Evolutionary conservation across 148 eudicot genomes (phyloP), one percentile per base, ranked within the genome.

Genomic region (Chenopodium formosanum): DNA sequence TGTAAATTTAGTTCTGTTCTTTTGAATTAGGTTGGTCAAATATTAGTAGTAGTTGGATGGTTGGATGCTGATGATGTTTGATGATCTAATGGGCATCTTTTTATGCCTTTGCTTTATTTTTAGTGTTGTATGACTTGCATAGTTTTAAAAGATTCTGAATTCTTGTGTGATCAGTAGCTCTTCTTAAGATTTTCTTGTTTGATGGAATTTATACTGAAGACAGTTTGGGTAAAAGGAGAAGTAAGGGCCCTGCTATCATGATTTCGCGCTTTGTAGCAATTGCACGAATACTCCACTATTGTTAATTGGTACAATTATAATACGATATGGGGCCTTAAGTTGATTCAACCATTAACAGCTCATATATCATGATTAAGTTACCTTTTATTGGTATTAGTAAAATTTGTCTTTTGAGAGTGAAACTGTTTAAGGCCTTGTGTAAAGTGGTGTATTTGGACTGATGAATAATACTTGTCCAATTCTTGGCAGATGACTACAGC

Each of bases 401-500:
- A 52, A 58, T 77, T 65, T 81, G 82, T 83, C 58, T 62, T n/a
- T 84, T 75, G 80, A 77, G 78, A 71, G 74, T 77, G 34, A 62
- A 16, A 64, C 72, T 71, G 58, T 56, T 80, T 62, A 14, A 13
- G 53, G 53, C 34, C 7, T 70, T 80, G 67, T 80, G 75, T 31
- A 68, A 48, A 70, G 63, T 66, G 74, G 71, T 66, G 46, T 74
- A 48, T 52, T 73, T 81, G 63, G 73, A 68, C 71, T 80, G 14
- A 86, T 78, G 60, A 77, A 74, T 70, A 77, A 74, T 70, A 62
- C 22, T 16, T 67, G 50, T 67, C 48, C 69, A 73, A n/a, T 25
- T 62, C 82, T 87, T 85, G 84, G 76, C 90, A 94, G 98, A 92
- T 94, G 97, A 92, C 95, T 70, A 92, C 98, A 68, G 91, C 94